Base-by-base conservation (phyloP, 192 early-diverging fungal genomes). In the Mortierella claussenii region DNA sequence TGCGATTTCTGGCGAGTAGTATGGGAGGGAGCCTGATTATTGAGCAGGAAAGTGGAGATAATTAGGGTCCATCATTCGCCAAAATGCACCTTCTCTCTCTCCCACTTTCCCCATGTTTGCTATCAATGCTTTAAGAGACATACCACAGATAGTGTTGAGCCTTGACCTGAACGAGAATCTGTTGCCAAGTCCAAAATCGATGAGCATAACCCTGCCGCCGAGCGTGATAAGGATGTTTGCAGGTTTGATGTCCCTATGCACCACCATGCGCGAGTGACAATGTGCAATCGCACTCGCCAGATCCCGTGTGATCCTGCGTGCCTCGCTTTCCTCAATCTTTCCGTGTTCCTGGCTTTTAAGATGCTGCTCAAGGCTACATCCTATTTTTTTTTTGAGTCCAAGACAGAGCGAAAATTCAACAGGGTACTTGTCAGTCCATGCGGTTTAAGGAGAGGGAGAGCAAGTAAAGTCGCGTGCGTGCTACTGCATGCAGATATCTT, bases 151-250 rank as follows among this genome's bases (percentile, higher is more conserved):
- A 2, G 95, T 97, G 33, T 84, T 79, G 57, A 98, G 82, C 36
- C 90, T 78, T 52, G 75, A 79, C 4, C 86, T 79, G 7, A 83
- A 82, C 21, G 91, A 87, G 60, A 89, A 96, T 40, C 90, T 82
- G 60, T 96, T 96, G 6, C 93, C 90, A 11, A 98, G 75, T 4
- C 96, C 96, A 84, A 98, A 98, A 60, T 98, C 96, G 47, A 95
- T 95, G 50, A 98, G 62, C 78, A 94, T 92, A 46, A 96, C 87
- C 7, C 83, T 62, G 1, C 93, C 93, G 23, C 83, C 76, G 11
- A 82, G 74, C 48, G 91, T 91, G 23, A 98, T 79, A 54, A 98
- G 86, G 20, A 98, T 82, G 74, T 98, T 98, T 53, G 85, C 83
- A n/a, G 85, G 79, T 78, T 87, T 99, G 65, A 98, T 88, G 73